A percentile compares a stretch with the other conserved stretches of the same genome.
These are phyloP conservation scores for Aspergillus bombycis DNA, from an alignment of 2,329 filamentous ascomycete species.

Conservation along the genomic window DNA sequence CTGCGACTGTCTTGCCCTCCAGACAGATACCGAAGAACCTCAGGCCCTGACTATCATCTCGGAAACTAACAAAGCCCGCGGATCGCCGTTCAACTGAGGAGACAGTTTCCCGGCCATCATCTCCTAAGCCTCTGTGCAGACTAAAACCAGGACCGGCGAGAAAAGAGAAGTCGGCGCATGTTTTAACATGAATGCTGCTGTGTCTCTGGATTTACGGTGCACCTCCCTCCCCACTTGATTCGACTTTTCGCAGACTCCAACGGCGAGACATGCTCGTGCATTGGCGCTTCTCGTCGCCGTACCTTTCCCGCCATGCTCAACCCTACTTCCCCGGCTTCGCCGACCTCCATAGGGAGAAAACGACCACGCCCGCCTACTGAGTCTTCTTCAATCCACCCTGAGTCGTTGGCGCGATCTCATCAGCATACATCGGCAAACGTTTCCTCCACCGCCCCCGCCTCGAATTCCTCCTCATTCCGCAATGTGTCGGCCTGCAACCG, in stretches of 20 bases:
- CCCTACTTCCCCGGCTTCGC: conserved; percentile 33
- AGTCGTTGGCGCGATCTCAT: conserved; percentile 22
- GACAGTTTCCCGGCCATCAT: conserved; percentile 11
- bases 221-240: conserved; percentile 13
- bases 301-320: conserved; percentile 39
- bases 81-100: conserved; percentile 20
- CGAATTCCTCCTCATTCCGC: conserved; percentile 61
- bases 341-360: conserved; percentile 40
- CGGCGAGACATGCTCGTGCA: conserved; percentile 37
- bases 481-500: conserved; percentile 95
- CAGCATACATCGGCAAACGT: conserved; percentile 19
- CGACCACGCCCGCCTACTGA: conserved; percentile 38
- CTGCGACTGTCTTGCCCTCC: conserved; percentile 21
- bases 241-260: conserved; percentile 23
- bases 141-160: conserved; percentile 6
- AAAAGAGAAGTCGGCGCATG: conserved; percentile 17
- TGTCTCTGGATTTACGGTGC: conserved; percentile 21
- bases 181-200: conserved; percentile 36
- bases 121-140: conserved; percentile 9
- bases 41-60: conserved; percentile 19
- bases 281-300: conserved; percentile 27
- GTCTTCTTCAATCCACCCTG: conserved; percentile 25
- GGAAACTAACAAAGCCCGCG: conserved; percentile 19
- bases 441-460: conserved; percentile 27
- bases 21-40: conserved; percentile 18